These are phyloP conservation scores for Rhynchosporium secalis DNA, from an alignment of 2,329 filamentous ascomycete genomes.

Conservation along the genomic window DNA sequence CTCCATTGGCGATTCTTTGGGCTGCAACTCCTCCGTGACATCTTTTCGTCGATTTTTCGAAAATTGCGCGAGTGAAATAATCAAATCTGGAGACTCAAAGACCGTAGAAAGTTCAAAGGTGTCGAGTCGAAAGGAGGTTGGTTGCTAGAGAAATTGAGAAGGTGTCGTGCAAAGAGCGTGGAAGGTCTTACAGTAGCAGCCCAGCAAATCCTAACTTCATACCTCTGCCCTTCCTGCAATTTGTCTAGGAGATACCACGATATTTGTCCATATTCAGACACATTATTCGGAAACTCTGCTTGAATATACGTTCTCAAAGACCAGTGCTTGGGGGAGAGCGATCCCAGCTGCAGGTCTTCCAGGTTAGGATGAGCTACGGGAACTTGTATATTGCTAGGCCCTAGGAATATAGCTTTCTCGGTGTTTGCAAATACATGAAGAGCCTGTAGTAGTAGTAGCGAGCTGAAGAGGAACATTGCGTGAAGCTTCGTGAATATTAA, in stretches of 20 bases:
- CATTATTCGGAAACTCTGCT: constrained; percentile 64
- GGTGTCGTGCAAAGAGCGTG: neutral
- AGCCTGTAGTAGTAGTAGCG: constrained; percentile 28
- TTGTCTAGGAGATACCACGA: constrained; percentile 79
- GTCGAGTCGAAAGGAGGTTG: constrained; percentile 73
- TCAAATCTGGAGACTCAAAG: constrained; percentile 61
- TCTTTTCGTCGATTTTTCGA: constrained; percentile 51
- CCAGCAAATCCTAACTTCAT: constrained; percentile 94
- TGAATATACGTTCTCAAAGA: constrained; percentile 63
- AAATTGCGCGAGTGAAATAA: constrained; percentile 64
- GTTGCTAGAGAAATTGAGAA: constrained; percentile 62
- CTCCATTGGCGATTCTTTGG: constrained; percentile 15
- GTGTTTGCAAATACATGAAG: constrained; percentile 64
- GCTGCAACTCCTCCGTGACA: constrained; percentile 24
- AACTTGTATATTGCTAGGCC: constrained; percentile 58
- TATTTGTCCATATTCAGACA: constrained; percentile 55
- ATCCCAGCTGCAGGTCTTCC: constrained; percentile 61
- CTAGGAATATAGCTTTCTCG: constrained; percentile 88
- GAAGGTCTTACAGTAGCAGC: constrained; percentile 74
- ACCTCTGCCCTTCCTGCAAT: constrained; percentile 70
- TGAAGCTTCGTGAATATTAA: neutral
- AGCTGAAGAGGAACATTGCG: constrained; percentile 23
- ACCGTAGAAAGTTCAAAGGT: constrained; percentile 62
- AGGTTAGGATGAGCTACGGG: constrained; percentile 57
- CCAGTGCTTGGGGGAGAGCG: constrained; percentile 58